These are phyloP conservation scores for Eustoma russellianum DNA, from an alignment of 257 asterid genomes.

Conservation along the genomic window DNA sequence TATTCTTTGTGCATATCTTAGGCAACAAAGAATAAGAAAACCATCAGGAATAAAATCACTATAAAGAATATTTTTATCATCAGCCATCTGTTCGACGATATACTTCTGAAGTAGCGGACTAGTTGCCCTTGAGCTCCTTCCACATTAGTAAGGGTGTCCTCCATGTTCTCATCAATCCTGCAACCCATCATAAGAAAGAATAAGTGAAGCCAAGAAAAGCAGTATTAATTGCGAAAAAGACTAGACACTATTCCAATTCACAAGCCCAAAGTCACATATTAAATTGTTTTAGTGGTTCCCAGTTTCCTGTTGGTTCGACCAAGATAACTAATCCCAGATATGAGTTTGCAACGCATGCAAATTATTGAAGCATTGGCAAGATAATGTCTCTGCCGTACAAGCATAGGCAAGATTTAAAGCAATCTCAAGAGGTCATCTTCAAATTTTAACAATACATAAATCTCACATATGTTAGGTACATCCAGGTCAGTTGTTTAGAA, in stretches of 20 bases:
- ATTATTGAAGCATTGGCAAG: no score
- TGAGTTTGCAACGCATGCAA: no score
- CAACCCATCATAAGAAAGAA: neutral
- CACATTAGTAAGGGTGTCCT: slow-evolving; percentile 61
- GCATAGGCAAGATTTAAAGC: no score
- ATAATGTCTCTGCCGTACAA: no score
- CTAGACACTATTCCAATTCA: neutral
- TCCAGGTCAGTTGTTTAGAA: no score
- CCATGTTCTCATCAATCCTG: slow-evolving; percentile 91
- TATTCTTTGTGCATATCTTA: slow-evolving; percentile 12
- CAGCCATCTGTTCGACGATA: slow-evolving; percentile 80
- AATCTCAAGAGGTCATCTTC: neutral
- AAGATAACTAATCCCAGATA: no score
- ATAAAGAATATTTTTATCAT: slow-evolving; percentile 69
- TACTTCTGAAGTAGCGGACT: slow-evolving; percentile 53
- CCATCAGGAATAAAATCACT: slow-evolving; percentile 45
- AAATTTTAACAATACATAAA: neutral
- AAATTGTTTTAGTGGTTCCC: neutral
- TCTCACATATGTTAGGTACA: no score
- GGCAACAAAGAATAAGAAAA: slow-evolving; percentile 62
- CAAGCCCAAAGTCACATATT: neutral
- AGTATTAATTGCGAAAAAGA: slow-evolving; percentile 1
- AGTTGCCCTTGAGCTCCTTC: slow-evolving; percentile 72
- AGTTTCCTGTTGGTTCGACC: neutral
- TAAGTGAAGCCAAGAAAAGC: neutral